Evolutionary conservation across 148 eudicot genomes (phyloP).

Genomic region (Diospyros kaki): DNA sequence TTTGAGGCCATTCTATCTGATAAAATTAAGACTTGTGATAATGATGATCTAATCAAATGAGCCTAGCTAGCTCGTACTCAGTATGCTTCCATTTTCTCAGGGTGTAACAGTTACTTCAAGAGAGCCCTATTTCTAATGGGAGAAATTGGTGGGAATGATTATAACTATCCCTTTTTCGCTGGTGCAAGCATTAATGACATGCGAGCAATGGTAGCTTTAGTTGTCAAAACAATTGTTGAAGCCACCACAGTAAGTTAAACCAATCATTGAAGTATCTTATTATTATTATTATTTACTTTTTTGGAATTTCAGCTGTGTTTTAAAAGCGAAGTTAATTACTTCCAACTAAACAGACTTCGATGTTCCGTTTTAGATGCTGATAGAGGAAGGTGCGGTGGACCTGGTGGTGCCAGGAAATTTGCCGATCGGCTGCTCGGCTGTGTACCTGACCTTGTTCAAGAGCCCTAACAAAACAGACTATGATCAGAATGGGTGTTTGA

Average conservation of each 20-base stretch:
- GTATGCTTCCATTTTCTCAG: slow-evolving; percentile 12
- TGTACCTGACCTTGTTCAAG: slow-evolving; percentile 49
- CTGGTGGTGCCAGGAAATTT: slow-evolving; percentile 63
- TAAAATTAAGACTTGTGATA: too few relatives aligned
- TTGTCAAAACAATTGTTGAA: slow-evolving; percentile 38
- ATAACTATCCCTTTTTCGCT: slow-evolving; percentile 46
- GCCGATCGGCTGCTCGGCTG: slow-evolving; percentile 57
- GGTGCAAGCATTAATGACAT: slow-evolving; percentile 39
- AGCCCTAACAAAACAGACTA: slow-evolving; percentile 41
- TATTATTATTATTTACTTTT: too few relatives aligned
- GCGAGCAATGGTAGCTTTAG: slow-evolving; percentile 38
- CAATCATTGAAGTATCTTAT: neutral
- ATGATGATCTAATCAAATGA: too few relatives aligned
- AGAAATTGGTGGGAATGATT: slow-evolving; percentile 81
- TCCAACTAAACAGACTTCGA: too few relatives aligned
- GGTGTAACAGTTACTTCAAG: slow-evolving; percentile 48
- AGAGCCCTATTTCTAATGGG: slow-evolving; percentile 61
- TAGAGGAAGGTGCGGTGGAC: slow-evolving; percentile 59
- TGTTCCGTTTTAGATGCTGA: slow-evolving; percentile 34
- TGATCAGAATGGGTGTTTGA: slow-evolving; percentile 59
- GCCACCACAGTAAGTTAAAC: slow-evolving; percentile 44
- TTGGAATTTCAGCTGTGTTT: too few relatives aligned
- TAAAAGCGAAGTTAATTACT: too few relatives aligned
- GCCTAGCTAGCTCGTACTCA: too few relatives aligned
- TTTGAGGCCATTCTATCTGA: too few relatives aligned